Conservation (phyloP, 768 basidiomycete genomes). For the Tylopilus balloui region DNA sequence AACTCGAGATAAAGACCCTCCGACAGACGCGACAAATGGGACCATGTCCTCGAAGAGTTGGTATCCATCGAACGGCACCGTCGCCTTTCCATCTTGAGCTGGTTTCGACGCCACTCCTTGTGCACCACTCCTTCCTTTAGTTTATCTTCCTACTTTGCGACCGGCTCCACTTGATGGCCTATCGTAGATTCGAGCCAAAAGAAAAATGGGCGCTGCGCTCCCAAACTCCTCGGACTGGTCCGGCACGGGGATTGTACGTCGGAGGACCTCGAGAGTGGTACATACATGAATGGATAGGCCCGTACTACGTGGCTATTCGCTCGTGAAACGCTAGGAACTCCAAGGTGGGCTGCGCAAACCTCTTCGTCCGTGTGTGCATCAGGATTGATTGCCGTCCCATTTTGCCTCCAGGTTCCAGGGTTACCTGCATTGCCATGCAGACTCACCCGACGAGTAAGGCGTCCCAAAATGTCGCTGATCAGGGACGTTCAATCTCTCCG, state of each 20-base stretch:
- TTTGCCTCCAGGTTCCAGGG: not conserved
- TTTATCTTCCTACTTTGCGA: not conserved
- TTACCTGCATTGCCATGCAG: too few species aligned
- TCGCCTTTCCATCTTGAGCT: not conserved
- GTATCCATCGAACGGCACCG: slow-evolving; percentile 3
- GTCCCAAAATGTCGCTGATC: slow-evolving; percentile 21
- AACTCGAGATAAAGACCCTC: slow-evolving; percentile 5
- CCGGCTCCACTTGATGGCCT: not conserved
- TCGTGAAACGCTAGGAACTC: slow-evolving; percentile 2
- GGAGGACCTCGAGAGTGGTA: not conserved
- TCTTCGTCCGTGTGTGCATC: too few species aligned
- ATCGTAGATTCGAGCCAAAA: not conserved
- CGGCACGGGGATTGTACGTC: not conserved
- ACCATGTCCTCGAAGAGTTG: not conserved
- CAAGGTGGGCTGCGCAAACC: too few species aligned
- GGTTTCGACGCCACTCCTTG: not conserved
- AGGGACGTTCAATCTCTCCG: slow-evolving; percentile 11
- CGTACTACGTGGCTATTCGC: not conserved
- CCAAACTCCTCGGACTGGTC: slow-evolving; percentile 21
- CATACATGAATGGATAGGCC: too few species aligned
- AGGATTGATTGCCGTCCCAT: not conserved
- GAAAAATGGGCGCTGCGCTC: not conserved
- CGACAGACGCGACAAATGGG: slow-evolving; percentile 6
- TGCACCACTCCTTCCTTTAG: not conserved
- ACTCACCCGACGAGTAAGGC: slow-evolving; percentile 7